These are phyloP conservation scores for Drechslerella dactyloides DNA, from an alignment of 2,329 filamentous ascomycete genomes.

Conservation along the genomic window DNA sequence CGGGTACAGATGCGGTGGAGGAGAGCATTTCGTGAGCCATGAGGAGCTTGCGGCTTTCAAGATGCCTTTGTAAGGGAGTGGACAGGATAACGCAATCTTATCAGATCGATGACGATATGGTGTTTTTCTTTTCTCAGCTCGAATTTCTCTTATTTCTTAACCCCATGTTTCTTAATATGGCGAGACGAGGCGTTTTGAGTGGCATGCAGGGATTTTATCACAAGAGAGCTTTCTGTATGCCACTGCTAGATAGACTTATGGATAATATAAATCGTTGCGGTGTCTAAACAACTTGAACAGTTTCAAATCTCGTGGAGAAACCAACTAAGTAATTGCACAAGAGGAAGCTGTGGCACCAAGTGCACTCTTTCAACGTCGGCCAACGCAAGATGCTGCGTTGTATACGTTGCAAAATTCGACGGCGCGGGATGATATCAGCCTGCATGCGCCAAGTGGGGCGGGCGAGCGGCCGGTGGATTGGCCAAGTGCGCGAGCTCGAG, in stretches of 20 bases:
- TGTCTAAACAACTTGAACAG: too few species aligned
- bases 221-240: too few species aligned
- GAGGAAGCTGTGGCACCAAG: too few species aligned
- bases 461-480: not conserved
- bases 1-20: slow-evolving; percentile 70
- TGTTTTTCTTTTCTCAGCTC: not conserved
- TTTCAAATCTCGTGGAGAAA: too few species aligned
- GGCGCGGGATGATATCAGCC: not conserved
- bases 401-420: slow-evolving; percentile 15
- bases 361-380: too few species aligned
- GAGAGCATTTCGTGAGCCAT: slow-evolving; percentile 63
- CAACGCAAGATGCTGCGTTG: slow-evolving; percentile 2
- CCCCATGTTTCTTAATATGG: too few species aligned
- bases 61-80: not conserved
- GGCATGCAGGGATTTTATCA: too few species aligned
- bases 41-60: slow-evolving; percentile 17
- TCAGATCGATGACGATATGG: not conserved
- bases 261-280: too few species aligned
- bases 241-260: too few species aligned
- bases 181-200: too few species aligned
- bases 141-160: not conserved
- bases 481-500: not conserved
- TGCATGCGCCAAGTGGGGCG: not conserved
- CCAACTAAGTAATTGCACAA: too few species aligned
- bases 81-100: not conserved